These are phyloP conservation scores for Stachybotrys echinatus DNA, from an alignment of 2,329 filamentous ascomycete species.

Conservation along the genomic window DNA sequence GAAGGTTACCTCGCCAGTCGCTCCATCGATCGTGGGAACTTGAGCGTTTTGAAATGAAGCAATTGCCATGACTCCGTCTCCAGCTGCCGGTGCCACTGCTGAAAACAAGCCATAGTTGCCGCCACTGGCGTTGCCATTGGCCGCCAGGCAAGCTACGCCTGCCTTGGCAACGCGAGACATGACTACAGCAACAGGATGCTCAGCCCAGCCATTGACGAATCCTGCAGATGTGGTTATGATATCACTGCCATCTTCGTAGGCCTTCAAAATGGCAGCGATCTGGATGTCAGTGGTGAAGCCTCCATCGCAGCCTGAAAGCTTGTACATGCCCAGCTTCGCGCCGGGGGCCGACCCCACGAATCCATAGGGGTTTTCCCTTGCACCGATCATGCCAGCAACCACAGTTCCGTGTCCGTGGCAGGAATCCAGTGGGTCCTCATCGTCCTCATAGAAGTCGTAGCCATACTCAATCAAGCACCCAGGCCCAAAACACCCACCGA, in stretches of 20 bases:
- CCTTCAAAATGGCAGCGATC: slow-evolving; percentile 49
- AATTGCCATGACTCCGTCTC: background rate
- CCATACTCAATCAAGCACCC: slow-evolving; percentile 51
- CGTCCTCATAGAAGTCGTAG: slow-evolving; percentile 49
- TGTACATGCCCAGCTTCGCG: slow-evolving; percentile 47
- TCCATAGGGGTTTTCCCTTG: slow-evolving; percentile 41
- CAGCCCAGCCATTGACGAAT: background rate
- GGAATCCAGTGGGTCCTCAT: slow-evolving; percentile 42
- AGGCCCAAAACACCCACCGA: slow-evolving; percentile 56
- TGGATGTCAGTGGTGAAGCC: slow-evolving; percentile 44
- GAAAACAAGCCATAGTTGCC: slow-evolving; percentile 3
- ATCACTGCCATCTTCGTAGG: slow-evolving; percentile 48
- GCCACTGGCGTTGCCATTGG: background rate
- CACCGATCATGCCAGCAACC: slow-evolving; percentile 55
- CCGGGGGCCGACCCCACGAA: slow-evolving; percentile 49
- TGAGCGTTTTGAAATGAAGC: background rate
- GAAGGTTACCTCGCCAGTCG: background rate
- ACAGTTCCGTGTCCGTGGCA: slow-evolving; percentile 54
- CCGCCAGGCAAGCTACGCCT: background rate
- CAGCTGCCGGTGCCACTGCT: slow-evolving; percentile 26
- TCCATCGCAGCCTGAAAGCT: slow-evolving; percentile 47
- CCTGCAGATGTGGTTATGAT: slow-evolving; percentile 48
- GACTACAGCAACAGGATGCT: background rate
- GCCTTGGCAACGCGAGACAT: background rate
- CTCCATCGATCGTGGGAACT: background rate